Evolutionary conservation across 2,329 filamentous ascomycete species (phyloP).

Genomic region (Alternaria viburni): DNA sequence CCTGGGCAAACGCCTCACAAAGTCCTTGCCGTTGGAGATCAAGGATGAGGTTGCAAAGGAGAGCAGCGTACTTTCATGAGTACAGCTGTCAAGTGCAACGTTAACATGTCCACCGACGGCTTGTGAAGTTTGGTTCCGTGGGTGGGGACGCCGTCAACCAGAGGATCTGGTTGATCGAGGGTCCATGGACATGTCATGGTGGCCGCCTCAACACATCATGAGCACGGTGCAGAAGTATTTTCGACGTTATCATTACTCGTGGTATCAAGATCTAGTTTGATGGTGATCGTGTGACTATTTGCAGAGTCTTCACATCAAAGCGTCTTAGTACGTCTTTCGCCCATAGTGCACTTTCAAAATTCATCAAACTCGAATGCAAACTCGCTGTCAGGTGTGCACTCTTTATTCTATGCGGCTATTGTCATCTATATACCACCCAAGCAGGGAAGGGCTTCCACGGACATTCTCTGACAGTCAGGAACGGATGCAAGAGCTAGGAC

Average conservation of each 20-base stretch:
- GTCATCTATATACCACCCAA: too few relatives aligned
- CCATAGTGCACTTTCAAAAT: too few relatives aligned
- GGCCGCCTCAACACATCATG: background rate
- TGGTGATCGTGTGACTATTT: background rate
- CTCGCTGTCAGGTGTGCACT: too few relatives aligned
- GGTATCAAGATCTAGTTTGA: rapidly evolving
- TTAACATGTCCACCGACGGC: background rate
- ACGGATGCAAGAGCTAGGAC: too few relatives aligned
- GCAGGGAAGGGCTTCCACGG: too few relatives aligned
- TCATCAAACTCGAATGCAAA: too few relatives aligned
- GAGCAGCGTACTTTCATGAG: background rate
- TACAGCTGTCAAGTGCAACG: background rate
- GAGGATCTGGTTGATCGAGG: background rate
- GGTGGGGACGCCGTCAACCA: background rate
- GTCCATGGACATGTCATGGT: conserved; percentile 1
- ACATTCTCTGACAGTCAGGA: too few relatives aligned
- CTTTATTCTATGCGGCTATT: too few relatives aligned
- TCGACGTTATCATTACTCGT: background rate
- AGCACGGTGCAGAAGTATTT: background rate
- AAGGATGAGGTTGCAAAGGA: background rate
- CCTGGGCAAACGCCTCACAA: background rate
- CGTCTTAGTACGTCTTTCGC: too few relatives aligned
- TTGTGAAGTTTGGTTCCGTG: background rate
- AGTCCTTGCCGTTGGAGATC: background rate
- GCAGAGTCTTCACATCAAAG: too few relatives aligned